Percentiles rank a stretch among this genome's conserved stretches.
Conservation (phyloP, 805 yeast species). For the Zygotorulaspora chibaensis region DNA sequence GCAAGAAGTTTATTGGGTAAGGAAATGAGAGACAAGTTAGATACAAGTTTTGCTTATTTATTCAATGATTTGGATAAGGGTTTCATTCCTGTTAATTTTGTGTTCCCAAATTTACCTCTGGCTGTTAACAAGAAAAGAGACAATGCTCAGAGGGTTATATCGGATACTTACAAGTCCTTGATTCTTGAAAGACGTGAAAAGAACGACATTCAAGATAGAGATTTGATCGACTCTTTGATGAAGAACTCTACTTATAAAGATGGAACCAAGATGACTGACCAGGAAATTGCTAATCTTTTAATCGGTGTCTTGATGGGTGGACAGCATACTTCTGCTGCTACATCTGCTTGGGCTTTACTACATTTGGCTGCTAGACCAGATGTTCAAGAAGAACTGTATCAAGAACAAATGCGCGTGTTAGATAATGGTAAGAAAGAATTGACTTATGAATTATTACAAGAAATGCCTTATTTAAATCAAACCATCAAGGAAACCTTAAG, state of each 20-base stretch:
- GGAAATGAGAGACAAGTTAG: constrained; percentile 80
- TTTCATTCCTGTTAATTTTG: constrained; percentile 92
- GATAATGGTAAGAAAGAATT: constrained; percentile 54
- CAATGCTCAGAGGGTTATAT: constrained; percentile 76
- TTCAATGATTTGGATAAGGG: constrained; percentile 94
- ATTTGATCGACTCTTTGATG: constrained; percentile 85
- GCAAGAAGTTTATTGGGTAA: constrained; percentile 87
- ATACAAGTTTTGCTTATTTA: constrained; percentile 75
- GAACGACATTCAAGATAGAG: constrained; percentile 79
- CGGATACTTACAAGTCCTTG: constrained; percentile 74
- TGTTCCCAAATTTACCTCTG: constrained; percentile 88
- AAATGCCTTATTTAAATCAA: constrained; percentile 77
- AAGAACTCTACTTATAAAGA: constrained; percentile 82
- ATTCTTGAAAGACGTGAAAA: constrained; percentile 68
- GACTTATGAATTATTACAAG: constrained; percentile 76
- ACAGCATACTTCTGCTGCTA: constrained; percentile 95
- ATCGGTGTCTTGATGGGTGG: constrained; percentile 99
- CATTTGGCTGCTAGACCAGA: constrained; percentile 87
- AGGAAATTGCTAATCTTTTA: constrained; percentile 86
- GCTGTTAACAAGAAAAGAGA: constrained; percentile 84
- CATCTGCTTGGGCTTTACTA: constrained; percentile 90
- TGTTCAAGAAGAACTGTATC: constrained; percentile 72
- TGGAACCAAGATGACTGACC: constrained; percentile 90
- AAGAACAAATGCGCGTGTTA: constrained; percentile 66
- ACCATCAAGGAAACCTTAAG: constrained; percentile 90